Base-by-base conservation (phyloP, 441 rosid genomes). In the Mallotus repandus region DNA sequence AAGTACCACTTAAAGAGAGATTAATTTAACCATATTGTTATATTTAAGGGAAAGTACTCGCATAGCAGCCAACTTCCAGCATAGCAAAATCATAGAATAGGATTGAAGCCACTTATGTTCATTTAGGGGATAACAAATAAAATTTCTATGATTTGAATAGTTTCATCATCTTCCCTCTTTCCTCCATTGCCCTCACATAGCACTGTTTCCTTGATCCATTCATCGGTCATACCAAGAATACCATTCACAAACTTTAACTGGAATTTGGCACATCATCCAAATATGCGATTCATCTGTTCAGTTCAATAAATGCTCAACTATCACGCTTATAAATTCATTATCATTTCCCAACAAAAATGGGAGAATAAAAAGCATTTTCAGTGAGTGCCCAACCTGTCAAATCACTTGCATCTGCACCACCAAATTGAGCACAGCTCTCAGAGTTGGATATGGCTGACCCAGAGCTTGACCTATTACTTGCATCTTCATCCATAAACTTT, bases 361-460 rank as follows among this genome's bases (percentile, higher is more conserved):
- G n/a, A 13, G 14, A 68, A 18, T 4, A 10, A 69, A 48, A 59
- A 78, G 49, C 71, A 50, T 46, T 16, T 55, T 68, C 9, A 61
- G 60, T n/a, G 19, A 50, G 61, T 35, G 55, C 48, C 81, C 77
- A 85, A 91, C 98, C 97, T 91, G 97, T 89, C 85, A 95, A 88
- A 76, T 96, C 97, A 81, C 94, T 93, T 38, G 86, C 91, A 78
- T 90, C 96, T 38, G 87, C 89, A 71, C 87, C 79, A 41, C 92
- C 92, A 83, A 88, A 91, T 76, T 89, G 99, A 22, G 87, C 94
- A 82, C 94, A 94, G 81, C 98, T 91, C 84, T 96, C 98, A 14
- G 98, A 90, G 81, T 91, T 96, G 7, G 99, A 96, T 88, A 91
- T 81, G 62, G 97, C 99, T 22, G 99, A 96, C 25, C 99, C 99